These are phyloP conservation scores for Wickerhamomyces hampshirensis DNA, from an alignment of 805 yeast species.

Conservation along the genomic window DNA sequence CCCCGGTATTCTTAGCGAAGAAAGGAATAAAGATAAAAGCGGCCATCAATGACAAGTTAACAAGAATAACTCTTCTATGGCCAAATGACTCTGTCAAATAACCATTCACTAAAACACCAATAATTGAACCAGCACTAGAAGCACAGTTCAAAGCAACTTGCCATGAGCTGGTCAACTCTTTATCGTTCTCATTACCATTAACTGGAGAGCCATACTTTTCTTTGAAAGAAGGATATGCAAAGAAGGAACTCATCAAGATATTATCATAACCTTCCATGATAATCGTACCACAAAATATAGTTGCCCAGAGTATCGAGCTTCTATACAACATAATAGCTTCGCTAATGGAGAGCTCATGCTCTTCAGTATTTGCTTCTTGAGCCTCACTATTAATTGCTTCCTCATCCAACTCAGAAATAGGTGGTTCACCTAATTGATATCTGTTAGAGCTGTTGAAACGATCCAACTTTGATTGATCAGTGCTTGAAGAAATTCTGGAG, in stretches of 20 bases:
- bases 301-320: constrained; percentile 17
- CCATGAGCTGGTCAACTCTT: constrained; percentile 38
- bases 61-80: constrained; percentile 30
- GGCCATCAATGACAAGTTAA: constrained; percentile 26
- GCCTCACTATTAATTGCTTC: constrained; percentile 11
- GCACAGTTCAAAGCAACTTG: constrained; percentile 36
- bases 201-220: constrained; percentile 21
- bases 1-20: constrained; percentile 32
- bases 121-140: constrained; percentile 28
- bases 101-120: constrained; percentile 26
- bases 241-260: constrained; percentile 17
- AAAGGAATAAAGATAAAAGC: constrained; percentile 37
- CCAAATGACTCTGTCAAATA: constrained; percentile 32
- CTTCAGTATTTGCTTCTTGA: constrained; percentile 15
- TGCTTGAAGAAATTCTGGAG: constrained; percentile 8
- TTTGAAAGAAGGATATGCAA: constrained; percentile 21
- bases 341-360: constrained; percentile 14
- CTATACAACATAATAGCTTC: constrained; percentile 17
- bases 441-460: neutral
- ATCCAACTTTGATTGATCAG: constrained; percentile 1
- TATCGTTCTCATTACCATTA: constrained; percentile 20
- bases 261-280: constrained; percentile 24
- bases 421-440: neutral
- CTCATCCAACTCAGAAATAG: constrained; percentile 14
- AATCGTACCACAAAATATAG: constrained; percentile 16